Conservation (phyloP, 2,329 filamentous ascomycete genomes). For the Chrysosporium queenslandicum region DNA sequence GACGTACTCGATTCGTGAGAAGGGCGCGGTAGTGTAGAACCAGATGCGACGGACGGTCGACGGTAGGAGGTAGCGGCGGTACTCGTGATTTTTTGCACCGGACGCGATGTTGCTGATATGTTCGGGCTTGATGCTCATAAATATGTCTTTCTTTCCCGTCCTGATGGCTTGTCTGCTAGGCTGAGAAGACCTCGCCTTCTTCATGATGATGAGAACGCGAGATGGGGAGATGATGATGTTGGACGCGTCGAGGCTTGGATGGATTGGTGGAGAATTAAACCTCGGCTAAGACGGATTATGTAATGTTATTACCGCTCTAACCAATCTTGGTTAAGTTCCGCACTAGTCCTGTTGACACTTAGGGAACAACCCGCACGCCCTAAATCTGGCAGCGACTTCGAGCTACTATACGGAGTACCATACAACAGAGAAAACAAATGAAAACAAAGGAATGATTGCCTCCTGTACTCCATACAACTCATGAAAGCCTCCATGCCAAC, state of each 20-base stretch:
- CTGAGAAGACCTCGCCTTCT: not conserved
- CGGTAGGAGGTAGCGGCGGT: constrained; percentile 48
- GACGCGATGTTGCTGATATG: constrained; percentile 35
- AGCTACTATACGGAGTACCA: too few relatives aligned
- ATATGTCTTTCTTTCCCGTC: constrained; percentile 10
- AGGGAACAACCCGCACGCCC: too few relatives aligned
- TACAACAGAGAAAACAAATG: not conserved
- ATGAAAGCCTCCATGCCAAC: constrained; percentile 2
- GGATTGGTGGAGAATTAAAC: not conserved
- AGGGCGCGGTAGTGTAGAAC: constrained; percentile 46
- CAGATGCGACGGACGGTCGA: constrained; percentile 50
- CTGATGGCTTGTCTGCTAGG: not conserved
- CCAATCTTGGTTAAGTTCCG: too few relatives aligned
- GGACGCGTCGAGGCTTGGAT: not conserved
- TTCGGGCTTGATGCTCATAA: constrained; percentile 14
- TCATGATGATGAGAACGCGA: not conserved
- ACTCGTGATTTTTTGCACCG: constrained; percentile 46
- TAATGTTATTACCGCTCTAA: too few relatives aligned
- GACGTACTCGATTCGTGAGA: constrained; percentile 49
- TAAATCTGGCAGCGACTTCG: too few relatives aligned
- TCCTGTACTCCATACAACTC: not conserved
- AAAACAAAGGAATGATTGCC: not conserved
- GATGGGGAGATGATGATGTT: not conserved
- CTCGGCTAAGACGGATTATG: too few relatives aligned
- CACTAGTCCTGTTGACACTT: too few relatives aligned